Conservation (phyloP, 768 basidiomycete genomes). For the Kwoniella bestiolae region DNA sequence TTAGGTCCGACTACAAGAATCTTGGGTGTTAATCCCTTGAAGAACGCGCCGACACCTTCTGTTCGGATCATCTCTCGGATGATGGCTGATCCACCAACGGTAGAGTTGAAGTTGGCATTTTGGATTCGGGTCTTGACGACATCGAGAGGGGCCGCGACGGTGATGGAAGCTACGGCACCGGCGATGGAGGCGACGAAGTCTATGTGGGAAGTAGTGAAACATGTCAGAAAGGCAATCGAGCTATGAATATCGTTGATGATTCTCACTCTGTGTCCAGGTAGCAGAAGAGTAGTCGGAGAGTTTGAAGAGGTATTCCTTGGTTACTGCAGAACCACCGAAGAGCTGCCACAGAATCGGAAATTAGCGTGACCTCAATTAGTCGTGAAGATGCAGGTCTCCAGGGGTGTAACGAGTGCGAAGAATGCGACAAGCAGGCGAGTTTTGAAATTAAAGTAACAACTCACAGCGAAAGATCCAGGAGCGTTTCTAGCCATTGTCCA, state of each 20-base stretch:
- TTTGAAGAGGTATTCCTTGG: slow-evolving; percentile 90
- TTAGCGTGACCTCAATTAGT: neutral
- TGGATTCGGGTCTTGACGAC: slow-evolving; percentile 95
- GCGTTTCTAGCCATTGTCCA: slow-evolving; percentile 99
- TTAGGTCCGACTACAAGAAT: slow-evolving; percentile 96
- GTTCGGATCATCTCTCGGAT: slow-evolving; percentile 82
- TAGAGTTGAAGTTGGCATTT: slow-evolving; percentile 84
- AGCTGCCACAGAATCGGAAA: slow-evolving; percentile 61
- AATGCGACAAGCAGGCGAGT: too few relatives aligned
- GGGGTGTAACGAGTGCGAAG: too few relatives aligned
- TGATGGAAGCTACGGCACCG: slow-evolving; percentile 93
- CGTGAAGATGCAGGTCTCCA: too few relatives aligned
- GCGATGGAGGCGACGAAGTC: slow-evolving; percentile 92
- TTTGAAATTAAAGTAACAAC: too few relatives aligned
- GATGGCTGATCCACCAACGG: slow-evolving; percentile 70
- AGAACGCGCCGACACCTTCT: slow-evolving; percentile 82
- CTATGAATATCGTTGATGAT: too few relatives aligned
- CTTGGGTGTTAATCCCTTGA: slow-evolving; percentile 98
- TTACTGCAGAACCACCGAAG: slow-evolving; percentile 92
- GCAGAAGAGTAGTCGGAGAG: slow-evolving; percentile 88
- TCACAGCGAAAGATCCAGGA: slow-evolving; percentile 89
- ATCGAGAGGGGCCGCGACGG: slow-evolving; percentile 93
- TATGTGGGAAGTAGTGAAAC: slow-evolving; percentile 7
- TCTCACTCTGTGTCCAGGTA: slow-evolving; percentile 85
- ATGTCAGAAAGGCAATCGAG: neutral